These are phyloP conservation scores for Yamadazyma friedrichii DNA, from an alignment of 1,139 yeast species.

Conservation along the genomic window DNA sequence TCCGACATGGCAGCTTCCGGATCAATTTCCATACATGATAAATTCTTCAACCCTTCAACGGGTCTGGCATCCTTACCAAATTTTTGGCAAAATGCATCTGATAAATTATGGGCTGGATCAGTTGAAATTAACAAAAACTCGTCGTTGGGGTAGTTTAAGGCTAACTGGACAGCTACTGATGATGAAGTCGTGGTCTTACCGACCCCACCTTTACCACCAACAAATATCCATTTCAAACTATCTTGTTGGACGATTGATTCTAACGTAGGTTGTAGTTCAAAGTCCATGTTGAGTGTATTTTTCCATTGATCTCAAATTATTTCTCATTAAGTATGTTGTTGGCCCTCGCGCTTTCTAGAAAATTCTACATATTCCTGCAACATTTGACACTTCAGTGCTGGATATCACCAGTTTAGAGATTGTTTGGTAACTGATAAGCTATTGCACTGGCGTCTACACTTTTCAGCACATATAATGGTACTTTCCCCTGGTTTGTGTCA, in stretches of 20 bases:
- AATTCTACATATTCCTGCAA: background rate
- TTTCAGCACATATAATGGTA: no score
- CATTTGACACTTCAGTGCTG: no score
- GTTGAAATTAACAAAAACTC: slow-evolving; percentile 89
- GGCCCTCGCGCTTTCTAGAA: background rate
- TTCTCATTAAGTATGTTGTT: background rate
- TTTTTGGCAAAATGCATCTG: slow-evolving; percentile 97
- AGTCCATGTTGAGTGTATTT: slow-evolving; percentile 30
- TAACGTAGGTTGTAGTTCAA: slow-evolving; percentile 64
- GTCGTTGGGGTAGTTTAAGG: slow-evolving; percentile 74
- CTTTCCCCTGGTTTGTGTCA: no score
- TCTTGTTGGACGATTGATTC: slow-evolving; percentile 64
- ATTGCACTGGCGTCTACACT: no score
- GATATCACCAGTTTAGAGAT: no score
- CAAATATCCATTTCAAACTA: slow-evolving; percentile 91
- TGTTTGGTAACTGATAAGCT: no score
- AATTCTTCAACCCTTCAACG: slow-evolving; percentile 83
- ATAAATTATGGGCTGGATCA: slow-evolving; percentile 96
- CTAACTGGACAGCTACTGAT: slow-evolving; percentile 88
- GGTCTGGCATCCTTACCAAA: slow-evolving; percentile 94
- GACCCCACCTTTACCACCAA: slow-evolving; percentile 99
- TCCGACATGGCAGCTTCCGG: slow-evolving; percentile 94
- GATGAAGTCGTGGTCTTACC: slow-evolving; percentile 98
- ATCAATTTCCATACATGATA: slow-evolving; percentile 97
- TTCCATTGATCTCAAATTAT: slow-evolving; percentile 1